phyloP scores from a whole-genome alignment of 2,329 filamentous ascomycete species.

The Ilyonectria mors-panacis region DNA sequence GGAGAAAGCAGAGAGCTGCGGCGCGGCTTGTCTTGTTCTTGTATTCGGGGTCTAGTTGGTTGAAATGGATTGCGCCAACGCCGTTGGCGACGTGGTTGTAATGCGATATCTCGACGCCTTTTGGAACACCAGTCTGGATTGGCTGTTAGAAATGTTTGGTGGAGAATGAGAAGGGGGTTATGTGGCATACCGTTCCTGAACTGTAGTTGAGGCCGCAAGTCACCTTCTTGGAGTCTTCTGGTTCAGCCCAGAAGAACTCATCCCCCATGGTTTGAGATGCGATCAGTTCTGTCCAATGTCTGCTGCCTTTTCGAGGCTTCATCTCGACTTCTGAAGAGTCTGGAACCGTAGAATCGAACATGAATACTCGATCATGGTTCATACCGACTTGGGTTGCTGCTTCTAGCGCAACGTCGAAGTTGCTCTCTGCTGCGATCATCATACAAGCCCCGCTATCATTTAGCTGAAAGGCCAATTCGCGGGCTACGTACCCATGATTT shows the following conservation, averaged over 20 bases:
- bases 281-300: constrained; percentile 77
- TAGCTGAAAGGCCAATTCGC: constrained; percentile 83
- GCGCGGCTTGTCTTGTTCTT: constrained; percentile 56
- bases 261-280: constrained; percentile 65
- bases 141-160: constrained; percentile 15
- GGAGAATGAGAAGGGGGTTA: too few species aligned
- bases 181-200: constrained; percentile 69
- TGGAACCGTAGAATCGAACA: constrained; percentile 72
- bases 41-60: constrained; percentile 65
- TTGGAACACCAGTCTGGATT: constrained; percentile 78
- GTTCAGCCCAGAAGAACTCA: constrained; percentile 75
- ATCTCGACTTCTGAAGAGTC: constrained; percentile 53
- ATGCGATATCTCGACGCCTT: constrained; percentile 88
- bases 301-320: constrained; percentile 30
- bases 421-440: constrained; percentile 74
- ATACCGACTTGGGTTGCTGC: constrained; percentile 74
- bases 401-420: constrained; percentile 74
- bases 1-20: constrained; percentile 76
- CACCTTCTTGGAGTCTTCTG: constrained; percentile 63
- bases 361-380: constrained; percentile 69
- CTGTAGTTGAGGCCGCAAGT: constrained; percentile 85
- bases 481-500: constrained; percentile 76
- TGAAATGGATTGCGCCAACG: constrained; percentile 65
- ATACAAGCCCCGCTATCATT: constrained; percentile 78
- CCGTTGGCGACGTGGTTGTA: constrained; percentile 82